phyloP scores from a whole-genome alignment of 148 eudicot species.

The Chenopodium album region DNA sequence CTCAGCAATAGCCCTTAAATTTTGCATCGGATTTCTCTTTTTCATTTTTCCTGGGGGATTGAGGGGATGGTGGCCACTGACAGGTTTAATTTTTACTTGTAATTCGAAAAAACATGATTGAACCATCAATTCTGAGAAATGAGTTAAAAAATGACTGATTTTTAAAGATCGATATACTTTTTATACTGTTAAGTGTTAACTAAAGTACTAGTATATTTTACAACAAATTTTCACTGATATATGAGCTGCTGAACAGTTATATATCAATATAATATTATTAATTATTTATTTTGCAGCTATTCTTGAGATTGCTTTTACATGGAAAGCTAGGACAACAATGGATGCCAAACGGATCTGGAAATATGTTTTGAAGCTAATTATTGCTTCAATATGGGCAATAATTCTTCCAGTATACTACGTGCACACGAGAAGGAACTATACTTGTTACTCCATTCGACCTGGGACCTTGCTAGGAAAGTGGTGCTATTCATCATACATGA shows the following conservation, averaged over 20 bases:
- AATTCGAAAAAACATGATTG: no score
- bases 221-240: background rate
- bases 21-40: no score
- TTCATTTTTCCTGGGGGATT: no score
- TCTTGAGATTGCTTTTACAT: slow-evolving; percentile 74
- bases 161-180: background rate
- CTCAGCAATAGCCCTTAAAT: no score
- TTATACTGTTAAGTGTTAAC: no score
- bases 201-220: background rate
- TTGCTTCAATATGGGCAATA: slow-evolving; percentile 76
- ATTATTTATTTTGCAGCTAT: slow-evolving; percentile 49
- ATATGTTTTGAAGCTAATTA: slow-evolving; percentile 53
- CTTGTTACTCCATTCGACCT: slow-evolving; percentile 57
- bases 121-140: no score
- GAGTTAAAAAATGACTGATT: no score
- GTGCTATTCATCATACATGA: slow-evolving; percentile 96
- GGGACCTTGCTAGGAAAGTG: slow-evolving; percentile 88
- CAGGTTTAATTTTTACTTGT: no score
- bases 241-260: background rate
- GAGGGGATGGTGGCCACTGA: no score
- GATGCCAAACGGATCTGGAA: slow-evolving; percentile 46
- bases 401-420: slow-evolving; percentile 76
- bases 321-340: slow-evolving; percentile 84
- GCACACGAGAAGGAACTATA: slow-evolving; percentile 68
- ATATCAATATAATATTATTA: slow-evolving; percentile 10